Evolutionary conservation across 768 basidiomycete species (phyloP).

Genomic region (Trametes punicea): DNA sequence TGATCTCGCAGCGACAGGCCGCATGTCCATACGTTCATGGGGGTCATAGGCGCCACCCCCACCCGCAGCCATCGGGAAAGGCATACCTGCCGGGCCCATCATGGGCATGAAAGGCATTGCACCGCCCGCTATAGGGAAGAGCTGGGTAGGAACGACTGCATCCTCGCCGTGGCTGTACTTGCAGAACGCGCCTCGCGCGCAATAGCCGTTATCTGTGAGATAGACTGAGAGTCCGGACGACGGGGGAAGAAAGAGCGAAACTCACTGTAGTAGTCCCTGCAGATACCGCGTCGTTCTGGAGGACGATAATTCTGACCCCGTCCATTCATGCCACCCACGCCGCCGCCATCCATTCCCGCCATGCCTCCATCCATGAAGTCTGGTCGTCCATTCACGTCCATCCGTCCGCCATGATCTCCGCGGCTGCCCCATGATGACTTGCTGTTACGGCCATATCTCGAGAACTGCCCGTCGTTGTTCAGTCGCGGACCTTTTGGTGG

Average conservation of each 20-base stretch:
- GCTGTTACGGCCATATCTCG: conserved; percentile 49
- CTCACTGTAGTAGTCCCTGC: conserved; percentile 92
- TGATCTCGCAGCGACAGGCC: conserved; percentile 38
- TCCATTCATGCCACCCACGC: conserved; percentile 34
- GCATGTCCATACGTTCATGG: conserved; percentile 80
- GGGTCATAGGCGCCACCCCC: conserved; percentile 63
- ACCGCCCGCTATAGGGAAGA: conserved; percentile 56
- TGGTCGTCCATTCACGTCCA: conserved; percentile 28
- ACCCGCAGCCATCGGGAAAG: conserved; percentile 42
- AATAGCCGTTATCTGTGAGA: conserved; percentile 80
- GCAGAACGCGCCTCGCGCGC: conserved; percentile 83
- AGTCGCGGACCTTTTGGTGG: conserved; percentile 74
- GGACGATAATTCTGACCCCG: conserved; percentile 63
- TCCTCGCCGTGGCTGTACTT: conserved; percentile 93
- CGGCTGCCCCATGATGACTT: conserved; percentile 41
- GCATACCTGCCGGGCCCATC: conserved; percentile 54
- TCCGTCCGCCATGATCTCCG: conserved; percentile 34
- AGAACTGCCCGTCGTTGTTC: conserved; percentile 60
- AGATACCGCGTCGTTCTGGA: conserved; percentile 73
- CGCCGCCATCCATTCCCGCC: conserved; percentile 28
- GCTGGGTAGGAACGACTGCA: conserved; percentile 69
- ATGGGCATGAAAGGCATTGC: conserved; percentile 67
- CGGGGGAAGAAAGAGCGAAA: conserved; percentile 18
- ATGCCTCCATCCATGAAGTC: conserved; percentile 32
- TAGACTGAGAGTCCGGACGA: conserved; percentile 11